Conservation (phyloP, 1,139 yeast species). For the Pichia sp. region DNA sequence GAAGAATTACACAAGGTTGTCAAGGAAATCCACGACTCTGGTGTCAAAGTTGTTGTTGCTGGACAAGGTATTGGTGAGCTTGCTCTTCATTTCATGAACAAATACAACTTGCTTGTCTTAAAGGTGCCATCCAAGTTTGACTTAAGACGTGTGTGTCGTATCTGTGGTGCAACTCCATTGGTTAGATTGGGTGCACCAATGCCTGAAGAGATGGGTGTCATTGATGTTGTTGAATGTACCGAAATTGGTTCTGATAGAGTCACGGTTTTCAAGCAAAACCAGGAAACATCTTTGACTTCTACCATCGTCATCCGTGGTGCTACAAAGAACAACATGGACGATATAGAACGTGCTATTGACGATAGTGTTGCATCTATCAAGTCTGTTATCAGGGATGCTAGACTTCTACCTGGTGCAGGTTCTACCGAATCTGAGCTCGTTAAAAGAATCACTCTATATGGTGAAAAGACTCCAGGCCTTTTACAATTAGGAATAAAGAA, state of each 20-base stretch:
- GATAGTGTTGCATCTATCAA: constrained; percentile 94
- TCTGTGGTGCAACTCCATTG: constrained; percentile 95
- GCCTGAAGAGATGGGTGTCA: constrained; percentile 87
- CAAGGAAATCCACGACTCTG: constrained; percentile 76
- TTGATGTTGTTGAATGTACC: constrained; percentile 82
- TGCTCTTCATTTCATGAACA: constrained; percentile 87
- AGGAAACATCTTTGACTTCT: constrained; percentile 64
- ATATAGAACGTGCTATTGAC: constrained; percentile 93
- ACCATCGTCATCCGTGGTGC: constrained; percentile 95
- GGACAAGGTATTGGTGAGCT: constrained; percentile 92
- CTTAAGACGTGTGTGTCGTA: constrained; percentile 87
- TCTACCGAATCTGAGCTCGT: constrained; percentile 91
- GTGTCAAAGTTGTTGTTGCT: constrained; percentile 82
- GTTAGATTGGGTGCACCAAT: constrained; percentile 94
- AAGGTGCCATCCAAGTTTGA: constrained; percentile 93
- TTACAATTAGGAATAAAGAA: constrained; percentile 90
- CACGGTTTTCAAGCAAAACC: constrained; percentile 81
- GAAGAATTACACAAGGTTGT: constrained; percentile 83
- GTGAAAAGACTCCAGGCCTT: constrained; percentile 91
- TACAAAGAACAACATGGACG: constrained; percentile 90
- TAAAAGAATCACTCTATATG: constrained; percentile 69
- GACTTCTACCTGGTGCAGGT: constrained; percentile 94
- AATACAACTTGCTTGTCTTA: constrained; percentile 75
- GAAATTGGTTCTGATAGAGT: constrained; percentile 99
- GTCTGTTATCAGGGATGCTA: constrained; percentile 72